Conservation (phyloP, 768 basidiomycete species). For the Tephrocybe sp. region DNA sequence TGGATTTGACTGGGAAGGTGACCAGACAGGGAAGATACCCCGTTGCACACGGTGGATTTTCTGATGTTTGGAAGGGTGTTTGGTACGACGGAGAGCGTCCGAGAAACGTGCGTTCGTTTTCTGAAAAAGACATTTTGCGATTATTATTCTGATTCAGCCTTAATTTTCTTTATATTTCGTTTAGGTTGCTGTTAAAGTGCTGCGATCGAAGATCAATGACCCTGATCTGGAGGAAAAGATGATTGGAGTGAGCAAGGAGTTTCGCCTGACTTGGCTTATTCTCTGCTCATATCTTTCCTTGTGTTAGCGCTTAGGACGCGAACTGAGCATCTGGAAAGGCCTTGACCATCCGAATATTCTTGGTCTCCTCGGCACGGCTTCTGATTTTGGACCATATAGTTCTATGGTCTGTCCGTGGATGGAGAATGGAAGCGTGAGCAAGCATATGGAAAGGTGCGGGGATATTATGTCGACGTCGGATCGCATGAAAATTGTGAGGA, state of each 20-base stretch:
- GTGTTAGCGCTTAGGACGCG: slow-evolving; percentile 29
- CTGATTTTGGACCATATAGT: slow-evolving; percentile 34
- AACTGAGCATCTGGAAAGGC: slow-evolving; percentile 34
- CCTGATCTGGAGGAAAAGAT: slow-evolving; percentile 28
- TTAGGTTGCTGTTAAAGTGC: slow-evolving; percentile 37
- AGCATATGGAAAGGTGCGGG: slow-evolving; percentile 33
- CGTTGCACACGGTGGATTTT: slow-evolving; percentile 40
- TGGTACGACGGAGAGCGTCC: slow-evolving; percentile 26
- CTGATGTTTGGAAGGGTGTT: slow-evolving; percentile 39
- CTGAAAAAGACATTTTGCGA: not conserved
- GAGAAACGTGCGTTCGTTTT: slow-evolving; percentile 11
- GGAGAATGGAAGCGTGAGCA: slow-evolving; percentile 34
- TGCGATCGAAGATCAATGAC: slow-evolving; percentile 31
- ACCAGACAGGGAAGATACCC: slow-evolving; percentile 28
- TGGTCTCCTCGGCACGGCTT: slow-evolving; percentile 30
- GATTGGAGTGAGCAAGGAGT: slow-evolving; percentile 21
- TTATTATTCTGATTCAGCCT: too few relatives aligned
- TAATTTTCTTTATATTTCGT: not conserved
- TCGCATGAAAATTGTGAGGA: slow-evolving; percentile 31
- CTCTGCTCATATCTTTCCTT: not conserved
- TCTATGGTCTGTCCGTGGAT: slow-evolving; percentile 42
- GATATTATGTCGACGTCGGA: slow-evolving; percentile 32
- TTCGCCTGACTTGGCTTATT: not conserved
- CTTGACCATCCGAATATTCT: slow-evolving; percentile 38
- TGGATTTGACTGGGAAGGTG: slow-evolving; percentile 31